phyloP scores from a whole-genome alignment of 441 rosid genomes.

The Eruca vesicaria region DNA sequence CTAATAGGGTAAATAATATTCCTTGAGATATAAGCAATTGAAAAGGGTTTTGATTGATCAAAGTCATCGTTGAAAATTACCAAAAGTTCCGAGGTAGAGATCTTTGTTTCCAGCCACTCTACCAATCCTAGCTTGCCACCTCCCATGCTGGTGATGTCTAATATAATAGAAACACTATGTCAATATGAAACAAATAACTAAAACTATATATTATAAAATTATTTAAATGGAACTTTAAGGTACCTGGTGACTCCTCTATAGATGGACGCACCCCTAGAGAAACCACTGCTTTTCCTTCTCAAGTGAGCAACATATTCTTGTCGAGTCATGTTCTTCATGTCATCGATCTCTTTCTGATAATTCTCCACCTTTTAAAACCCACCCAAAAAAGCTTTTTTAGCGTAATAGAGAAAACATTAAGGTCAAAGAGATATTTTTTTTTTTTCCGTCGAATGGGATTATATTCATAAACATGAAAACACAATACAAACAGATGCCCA shows the following conservation, averaged over 20 bases:
- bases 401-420: neutral
- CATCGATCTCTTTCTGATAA: slow-evolving; percentile 73
- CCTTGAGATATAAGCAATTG: neutral
- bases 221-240: neutral
- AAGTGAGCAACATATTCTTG: slow-evolving; percentile 97
- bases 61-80: slow-evolving; percentile 28
- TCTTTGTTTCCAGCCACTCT: slow-evolving; percentile 98
- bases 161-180: neutral
- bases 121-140: slow-evolving; percentile 99
- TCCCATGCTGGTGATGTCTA: slow-evolving; percentile 98
- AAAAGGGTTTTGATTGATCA: neutral
- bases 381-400: neutral
- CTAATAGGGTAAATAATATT: slow-evolving; percentile 24
- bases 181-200: neutral
- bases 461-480: no score
- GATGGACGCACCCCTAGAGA: slow-evolving; percentile 97
- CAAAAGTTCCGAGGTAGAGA: slow-evolving; percentile 94
- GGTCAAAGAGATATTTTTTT: neutral
- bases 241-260: slow-evolving; percentile 98
- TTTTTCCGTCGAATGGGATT: no score
- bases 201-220: neutral
- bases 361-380: slow-evolving; percentile 55
- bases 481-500: no score
- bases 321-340: slow-evolving; percentile 84
- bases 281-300: slow-evolving; percentile 98